Percentiles rank a stretch among this genome's conserved stretches.
phyloP scores from a whole-genome alignment of 805 yeast genomes.

The Metschnikowia cerradonensis region DNA sequence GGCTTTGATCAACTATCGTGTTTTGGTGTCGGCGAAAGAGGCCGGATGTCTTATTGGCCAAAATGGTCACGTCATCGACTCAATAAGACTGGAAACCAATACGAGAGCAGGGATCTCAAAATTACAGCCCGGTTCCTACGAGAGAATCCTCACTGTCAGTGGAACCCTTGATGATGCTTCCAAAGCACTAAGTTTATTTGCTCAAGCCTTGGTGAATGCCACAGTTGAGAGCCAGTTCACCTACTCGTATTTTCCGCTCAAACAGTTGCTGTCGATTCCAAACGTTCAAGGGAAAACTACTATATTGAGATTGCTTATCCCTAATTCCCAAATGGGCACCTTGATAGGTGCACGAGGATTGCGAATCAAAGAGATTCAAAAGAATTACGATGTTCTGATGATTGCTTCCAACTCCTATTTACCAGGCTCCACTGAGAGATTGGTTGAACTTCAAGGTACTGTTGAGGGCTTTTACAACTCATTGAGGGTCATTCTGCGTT shows the following conservation, averaged over 20 bases:
- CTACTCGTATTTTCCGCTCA: conserved; percentile 56
- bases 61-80: conserved; percentile 73
- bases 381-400: conserved; percentile 64
- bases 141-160: conserved; percentile 73
- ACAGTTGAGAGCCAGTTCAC: conserved; percentile 27
- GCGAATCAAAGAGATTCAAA: conserved; percentile 76
- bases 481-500: conserved; percentile 57
- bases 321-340: conserved; percentile 85
- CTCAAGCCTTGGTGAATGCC: conserved; percentile 55
- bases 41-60: conserved; percentile 90
- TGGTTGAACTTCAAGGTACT: conserved; percentile 82
- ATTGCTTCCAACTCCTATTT: conserved; percentile 83
- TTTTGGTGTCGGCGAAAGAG: conserved; percentile 77
- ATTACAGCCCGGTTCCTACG: conserved; percentile 74
- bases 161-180: conserved; percentile 71
- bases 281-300: conserved; percentile 48
- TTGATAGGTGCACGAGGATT: conserved; percentile 81
- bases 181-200: conserved; percentile 64
- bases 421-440: conserved; percentile 77
- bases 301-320: conserved; percentile 65
- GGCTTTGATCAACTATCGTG: conserved; percentile 41
- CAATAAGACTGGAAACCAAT: conserved; percentile 66
- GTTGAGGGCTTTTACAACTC: conserved; percentile 59
- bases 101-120: conserved; percentile 87
- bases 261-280: conserved; percentile 52